Percentiles rank a stretch among this genome's conserved stretches.
Evolutionary conservation across 495 filamentous ascomycete species (phyloP).

Genomic region (Lophiostoma macrostomum): DNA sequence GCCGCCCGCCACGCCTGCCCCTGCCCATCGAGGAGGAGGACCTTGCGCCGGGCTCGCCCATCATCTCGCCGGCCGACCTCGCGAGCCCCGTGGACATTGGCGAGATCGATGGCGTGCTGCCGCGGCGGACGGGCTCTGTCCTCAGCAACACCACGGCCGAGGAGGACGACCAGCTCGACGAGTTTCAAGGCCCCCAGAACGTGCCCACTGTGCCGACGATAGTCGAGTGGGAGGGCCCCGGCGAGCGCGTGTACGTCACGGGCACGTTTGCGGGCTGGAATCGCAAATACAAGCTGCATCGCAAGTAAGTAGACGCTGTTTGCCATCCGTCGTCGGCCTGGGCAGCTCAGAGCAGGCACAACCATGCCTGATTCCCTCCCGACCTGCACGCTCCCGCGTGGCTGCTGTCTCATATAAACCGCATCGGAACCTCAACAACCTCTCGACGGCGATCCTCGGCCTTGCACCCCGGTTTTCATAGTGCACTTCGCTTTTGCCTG

Average conservation of each 20-base stretch:
- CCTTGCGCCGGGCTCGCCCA: constrained; percentile 81
- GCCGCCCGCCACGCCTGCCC: constrained; percentile 79
- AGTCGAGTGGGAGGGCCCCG: constrained; percentile 76
- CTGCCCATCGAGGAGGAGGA: constrained; percentile 88
- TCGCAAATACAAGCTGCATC: constrained; percentile 80
- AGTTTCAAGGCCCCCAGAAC: constrained; percentile 58
- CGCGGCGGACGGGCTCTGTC: constrained; percentile 57
- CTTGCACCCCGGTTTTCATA: background rate
- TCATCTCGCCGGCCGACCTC: constrained; percentile 62
- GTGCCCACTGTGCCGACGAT: constrained; percentile 67
- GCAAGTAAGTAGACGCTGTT: constrained; percentile 61
- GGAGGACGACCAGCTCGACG: constrained; percentile 76
- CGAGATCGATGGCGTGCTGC: constrained; percentile 50
- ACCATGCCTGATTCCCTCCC: too few species aligned
- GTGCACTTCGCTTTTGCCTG: constrained; percentile 12
- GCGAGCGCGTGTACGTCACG: constrained; percentile 89
- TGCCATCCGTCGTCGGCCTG: background rate
- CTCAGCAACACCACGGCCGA: constrained; percentile 70
- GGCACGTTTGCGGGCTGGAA: constrained; percentile 95
- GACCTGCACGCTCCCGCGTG: too few species aligned
- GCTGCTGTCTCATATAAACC: too few species aligned
- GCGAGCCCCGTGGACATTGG: constrained; percentile 49
- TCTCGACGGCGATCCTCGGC: background rate
- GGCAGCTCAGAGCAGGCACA: too few species aligned
- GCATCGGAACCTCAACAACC: too few species aligned